phyloP scores from a whole-genome alignment of 2,329 filamentous ascomycete species.

The Colletotrichum sp. region DNA sequence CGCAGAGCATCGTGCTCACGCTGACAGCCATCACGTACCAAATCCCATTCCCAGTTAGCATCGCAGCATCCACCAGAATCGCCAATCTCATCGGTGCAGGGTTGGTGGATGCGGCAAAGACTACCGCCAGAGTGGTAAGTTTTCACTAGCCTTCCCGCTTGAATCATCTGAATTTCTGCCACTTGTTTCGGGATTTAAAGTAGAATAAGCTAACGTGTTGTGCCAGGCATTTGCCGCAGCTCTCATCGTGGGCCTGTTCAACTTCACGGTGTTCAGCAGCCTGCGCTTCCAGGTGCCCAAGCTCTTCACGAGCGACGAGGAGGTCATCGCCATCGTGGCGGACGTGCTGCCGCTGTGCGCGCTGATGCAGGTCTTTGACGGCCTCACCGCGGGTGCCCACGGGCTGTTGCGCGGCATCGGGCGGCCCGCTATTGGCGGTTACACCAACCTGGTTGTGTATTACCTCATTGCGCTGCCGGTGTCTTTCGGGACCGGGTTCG shows the following conservation, averaged over 20 bases:
- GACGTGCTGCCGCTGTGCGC: slow-evolving; percentile 80
- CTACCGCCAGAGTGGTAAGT: slow-evolving; percentile 75
- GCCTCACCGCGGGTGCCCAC: slow-evolving; percentile 78
- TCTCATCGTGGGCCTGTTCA: slow-evolving; percentile 77
- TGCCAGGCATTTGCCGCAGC: slow-evolving; percentile 62
- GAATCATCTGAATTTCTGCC: background rate
- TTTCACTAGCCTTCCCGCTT: background rate
- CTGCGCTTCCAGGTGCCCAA: slow-evolving; percentile 77
- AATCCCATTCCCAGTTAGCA: slow-evolving; percentile 89
- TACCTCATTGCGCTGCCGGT: slow-evolving; percentile 87
- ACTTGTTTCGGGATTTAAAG: background rate
- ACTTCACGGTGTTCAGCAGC: slow-evolving; percentile 71
- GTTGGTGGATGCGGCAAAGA: slow-evolving; percentile 79
- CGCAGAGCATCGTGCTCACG: slow-evolving; percentile 84
- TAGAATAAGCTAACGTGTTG: slow-evolving; percentile 25
- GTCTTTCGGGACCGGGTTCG: slow-evolving; percentile 79
- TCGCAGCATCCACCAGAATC: slow-evolving; percentile 86
- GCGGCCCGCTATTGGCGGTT: slow-evolving; percentile 87
- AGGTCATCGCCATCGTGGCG: slow-evolving; percentile 73
- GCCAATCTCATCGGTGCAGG: slow-evolving; percentile 92
- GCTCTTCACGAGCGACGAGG: slow-evolving; percentile 77
- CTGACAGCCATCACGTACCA: slow-evolving; percentile 84
- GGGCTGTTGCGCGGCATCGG: slow-evolving; percentile 88
- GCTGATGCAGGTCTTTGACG: slow-evolving; percentile 89
- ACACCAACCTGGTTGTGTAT: slow-evolving; percentile 85